Percentiles rank a stretch among this genome's conserved stretches.
Conservation (phyloP, 1,284 basidiomycete genomes). For the Stygiomarasmius scandens region DNA sequence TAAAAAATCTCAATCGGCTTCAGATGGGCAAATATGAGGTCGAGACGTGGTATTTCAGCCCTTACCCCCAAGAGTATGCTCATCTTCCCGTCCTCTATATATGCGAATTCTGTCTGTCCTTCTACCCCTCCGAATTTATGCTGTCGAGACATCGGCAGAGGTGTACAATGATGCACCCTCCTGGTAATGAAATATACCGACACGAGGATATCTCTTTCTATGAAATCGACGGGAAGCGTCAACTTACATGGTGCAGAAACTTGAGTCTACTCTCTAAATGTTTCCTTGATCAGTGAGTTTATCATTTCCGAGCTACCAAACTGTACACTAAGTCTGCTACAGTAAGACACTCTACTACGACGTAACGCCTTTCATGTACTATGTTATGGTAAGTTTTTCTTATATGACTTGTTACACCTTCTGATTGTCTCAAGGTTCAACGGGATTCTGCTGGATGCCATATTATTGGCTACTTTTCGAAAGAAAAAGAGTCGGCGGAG, state of each 20-base stretch:
- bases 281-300: slow-evolving; percentile 92
- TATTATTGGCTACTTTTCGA: slow-evolving; percentile 97
- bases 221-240: slow-evolving; percentile 96
- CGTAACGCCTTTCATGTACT: slow-evolving; percentile 99
- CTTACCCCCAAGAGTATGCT: slow-evolving; percentile 97
- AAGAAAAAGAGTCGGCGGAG: slow-evolving; percentile 98
- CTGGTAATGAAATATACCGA: slow-evolving; percentile 99
- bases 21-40: slow-evolving; percentile 97
- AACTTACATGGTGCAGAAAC: slow-evolving; percentile 97
- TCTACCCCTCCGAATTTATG: slow-evolving; percentile 88
- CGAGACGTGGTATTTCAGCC: slow-evolving; percentile 99
- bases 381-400: slow-evolving; percentile 81
- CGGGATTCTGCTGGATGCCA: slow-evolving; percentile 93
- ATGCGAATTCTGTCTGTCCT: slow-evolving; percentile 97
- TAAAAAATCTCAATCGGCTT: slow-evolving; percentile 97
- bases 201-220: slow-evolving; percentile 97
- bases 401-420: slow-evolving; percentile 14
- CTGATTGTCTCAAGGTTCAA: slow-evolving; percentile 55
- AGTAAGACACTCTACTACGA: slow-evolving; percentile 99
- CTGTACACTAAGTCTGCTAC: slow-evolving; percentile 31
- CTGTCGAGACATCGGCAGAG: slow-evolving; percentile 88
- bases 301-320: slow-evolving; percentile 13
- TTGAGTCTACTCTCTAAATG: slow-evolving; percentile 96
- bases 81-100: slow-evolving; percentile 94
- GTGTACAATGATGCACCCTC: slow-evolving; percentile 93